Conservation (phyloP, 116 monocot genomes). For the Zostera marina region DNA sequence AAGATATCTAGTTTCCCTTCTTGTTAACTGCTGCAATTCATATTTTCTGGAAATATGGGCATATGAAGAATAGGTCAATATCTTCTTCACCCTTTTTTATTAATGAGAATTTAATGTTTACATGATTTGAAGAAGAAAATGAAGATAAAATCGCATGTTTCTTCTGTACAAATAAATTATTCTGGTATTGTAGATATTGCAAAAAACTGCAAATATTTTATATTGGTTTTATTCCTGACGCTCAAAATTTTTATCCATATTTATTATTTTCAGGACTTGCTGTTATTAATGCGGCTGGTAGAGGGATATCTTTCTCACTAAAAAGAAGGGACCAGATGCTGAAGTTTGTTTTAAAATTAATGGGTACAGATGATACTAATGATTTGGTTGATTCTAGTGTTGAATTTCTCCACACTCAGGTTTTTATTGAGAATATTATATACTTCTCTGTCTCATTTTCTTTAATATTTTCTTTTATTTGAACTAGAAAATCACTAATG, state of each 20-base stretch:
- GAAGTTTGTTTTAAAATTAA: conserved; percentile 86
- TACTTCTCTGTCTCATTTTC: not conserved
- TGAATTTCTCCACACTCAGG: conserved; percentile 83
- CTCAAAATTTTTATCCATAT: not conserved
- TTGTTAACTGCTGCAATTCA: too few relatives aligned
- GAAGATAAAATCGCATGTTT: too few relatives aligned
- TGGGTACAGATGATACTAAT: conserved; percentile 79
- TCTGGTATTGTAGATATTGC: too few relatives aligned
- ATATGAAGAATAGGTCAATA: too few relatives aligned
- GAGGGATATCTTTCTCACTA: conserved; percentile 74
- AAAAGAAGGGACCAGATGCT: conserved; percentile 84
- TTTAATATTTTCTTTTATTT: not conserved
- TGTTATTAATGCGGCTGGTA: conserved; percentile 88
- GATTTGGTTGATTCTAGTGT: conserved; percentile 41
- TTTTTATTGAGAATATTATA: conserved; percentile 6
- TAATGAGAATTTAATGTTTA: too few relatives aligned
- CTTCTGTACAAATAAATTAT: too few relatives aligned
- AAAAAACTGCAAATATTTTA: not conserved
- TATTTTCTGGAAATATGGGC: too few relatives aligned
- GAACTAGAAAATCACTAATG: not conserved
- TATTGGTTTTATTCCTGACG: not conserved
- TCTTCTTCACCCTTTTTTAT: too few relatives aligned
- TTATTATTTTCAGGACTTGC: conserved; percentile 37
- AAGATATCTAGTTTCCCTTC: too few relatives aligned
- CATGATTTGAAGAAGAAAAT: too few relatives aligned